Evolutionary conservation across 495 filamentous ascomycete genomes (phyloP), one percentile per base, ranked within the genome.

Genomic region (Xylaria longipes): DNA sequence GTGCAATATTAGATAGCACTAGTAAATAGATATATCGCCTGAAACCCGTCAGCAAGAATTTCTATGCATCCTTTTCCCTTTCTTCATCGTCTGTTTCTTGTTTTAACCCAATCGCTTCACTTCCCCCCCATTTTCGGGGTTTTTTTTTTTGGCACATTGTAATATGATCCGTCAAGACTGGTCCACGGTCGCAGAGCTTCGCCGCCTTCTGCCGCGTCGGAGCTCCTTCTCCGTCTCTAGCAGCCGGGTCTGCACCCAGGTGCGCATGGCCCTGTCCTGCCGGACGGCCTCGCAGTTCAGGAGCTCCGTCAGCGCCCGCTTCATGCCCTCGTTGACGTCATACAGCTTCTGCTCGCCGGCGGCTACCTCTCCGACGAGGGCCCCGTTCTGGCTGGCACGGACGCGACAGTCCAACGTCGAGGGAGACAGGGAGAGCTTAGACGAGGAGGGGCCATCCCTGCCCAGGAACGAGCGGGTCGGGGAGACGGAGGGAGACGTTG

Each of bases 201-300:
- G 76, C 65, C 83, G 75, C 68, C 84, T 75, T 43, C 84, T 75
- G 5, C 84, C 82, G 48, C 80, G 82, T 56, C 84, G 80, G 46
- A 92, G 79, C 74, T 91, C 88, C 67, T 81, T 84, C 75, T 92
- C 90, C 48, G 87, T 86, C 74, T 91, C 88, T 86, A 91, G 89
- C 33, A 92, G 79, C 31, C 88, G 81, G 9, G 82, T 82, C 76
- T 91, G 89, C 3, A 91, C 86, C 90, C 89, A 91, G 11, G 81
- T 85, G 45, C 90, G 83, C 76, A 89, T 88, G 29, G 81, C 81
- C n/a, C 78, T 76, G 75, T 91, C 88, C 12, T 74, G 74, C 29
- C 85, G 83, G 14, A 89, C 87, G 27, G 83, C 79, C 35, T 88
- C 85, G 76, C 87, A 90, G 79, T 92, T 91, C 68, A 92, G 84